Base-by-base conservation (phyloP, 352 stramenopile genomes). In the Sclerospora graminicola region DNA sequence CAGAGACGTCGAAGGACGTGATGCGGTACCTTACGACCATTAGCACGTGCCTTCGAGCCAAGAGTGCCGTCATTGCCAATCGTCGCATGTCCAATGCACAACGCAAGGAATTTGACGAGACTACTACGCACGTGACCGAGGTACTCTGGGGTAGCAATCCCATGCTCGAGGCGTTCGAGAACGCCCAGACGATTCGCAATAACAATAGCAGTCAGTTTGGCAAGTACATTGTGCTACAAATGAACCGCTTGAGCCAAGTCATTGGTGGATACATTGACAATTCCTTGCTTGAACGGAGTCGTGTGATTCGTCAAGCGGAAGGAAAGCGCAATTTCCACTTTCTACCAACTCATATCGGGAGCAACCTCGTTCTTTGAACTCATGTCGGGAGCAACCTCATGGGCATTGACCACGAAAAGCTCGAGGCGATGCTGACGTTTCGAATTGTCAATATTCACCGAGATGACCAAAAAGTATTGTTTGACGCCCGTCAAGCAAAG, bases 1-100 rank as follows among this genome's bases (percentile, higher is more conserved):
- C 91, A 0, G 89, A 97, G 56, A 97, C 89, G 30, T 96, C 93
- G 50, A 98, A 98, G 70, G 89, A 97, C 70, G 83, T 96, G 11
- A 91, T 98, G 78, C 80, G 90, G 28, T 97, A 97, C 57, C 69
- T 98, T 18, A 94, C 89, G 19, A 84, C 74, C 46, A 75, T 91
- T 55, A 82, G 66, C 32, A 87, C 74, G 37, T 69, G 76, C 51
- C 73, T 54, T 21, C 60, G 76, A 24, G 68, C 71, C 50, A 81
- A 81, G 56, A 82, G 60, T 39, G 71, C 71, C 0, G 75, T 82
- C 31, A 83, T 87, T 28, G 75, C 75, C 6, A 83, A 82, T 44
- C 77, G 77, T 35, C 73, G 73, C 49, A 80, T 89, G 71, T 89
- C 77, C 41, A 58, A 85, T 33, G 73, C 63, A 30, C 72, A 89